Percentiles rank a stretch among this genome's conserved stretches.
Conservation (phyloP, 768 basidiomycete species). For the Mycena haematopus region DNA sequence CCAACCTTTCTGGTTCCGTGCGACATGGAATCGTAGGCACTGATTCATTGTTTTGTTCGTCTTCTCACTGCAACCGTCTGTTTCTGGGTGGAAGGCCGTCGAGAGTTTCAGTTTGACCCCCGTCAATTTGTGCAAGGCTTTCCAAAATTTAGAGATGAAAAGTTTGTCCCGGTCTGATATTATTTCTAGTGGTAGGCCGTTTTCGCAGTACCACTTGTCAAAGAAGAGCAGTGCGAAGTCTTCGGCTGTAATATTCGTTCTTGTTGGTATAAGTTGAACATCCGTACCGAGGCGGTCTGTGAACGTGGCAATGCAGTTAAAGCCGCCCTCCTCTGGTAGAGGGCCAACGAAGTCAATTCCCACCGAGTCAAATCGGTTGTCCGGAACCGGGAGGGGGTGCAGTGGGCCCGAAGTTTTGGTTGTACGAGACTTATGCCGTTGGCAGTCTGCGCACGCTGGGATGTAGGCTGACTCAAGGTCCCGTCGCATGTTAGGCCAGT, state of each 20-base stretch:
- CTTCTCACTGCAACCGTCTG: constrained; percentile 37
- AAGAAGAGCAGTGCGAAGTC: constrained; percentile 36
- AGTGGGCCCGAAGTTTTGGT: constrained; percentile 37
- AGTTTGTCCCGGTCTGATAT: constrained; percentile 41
- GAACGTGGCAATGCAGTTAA: constrained; percentile 32
- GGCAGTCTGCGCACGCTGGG: constrained; percentile 40
- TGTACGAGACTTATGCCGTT: constrained; percentile 41
- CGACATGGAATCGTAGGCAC: constrained; percentile 31
- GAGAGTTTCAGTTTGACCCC: constrained; percentile 39
- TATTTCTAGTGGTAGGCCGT: constrained; percentile 39
- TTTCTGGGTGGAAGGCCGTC: constrained; percentile 43
- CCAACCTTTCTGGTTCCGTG: constrained; percentile 38
- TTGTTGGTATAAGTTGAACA: constrained; percentile 24
- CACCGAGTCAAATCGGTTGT: constrained; percentile 36
- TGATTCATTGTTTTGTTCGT: constrained; percentile 37
- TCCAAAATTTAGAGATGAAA: constrained; percentile 43
- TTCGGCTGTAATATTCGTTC: constrained; percentile 29
- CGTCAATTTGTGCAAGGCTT: neutral
- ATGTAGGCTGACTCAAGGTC: constrained; percentile 41
- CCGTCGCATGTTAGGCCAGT: constrained; percentile 42
- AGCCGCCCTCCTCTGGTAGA: constrained; percentile 39
- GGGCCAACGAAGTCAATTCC: constrained; percentile 46
- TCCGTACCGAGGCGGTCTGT: constrained; percentile 29
- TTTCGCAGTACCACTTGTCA: constrained; percentile 38
- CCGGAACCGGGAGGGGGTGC: constrained; percentile 37